Base-by-base conservation (phyloP, 2,329 filamentous ascomycete genomes). In the Fusarium verticillioides region DNA sequence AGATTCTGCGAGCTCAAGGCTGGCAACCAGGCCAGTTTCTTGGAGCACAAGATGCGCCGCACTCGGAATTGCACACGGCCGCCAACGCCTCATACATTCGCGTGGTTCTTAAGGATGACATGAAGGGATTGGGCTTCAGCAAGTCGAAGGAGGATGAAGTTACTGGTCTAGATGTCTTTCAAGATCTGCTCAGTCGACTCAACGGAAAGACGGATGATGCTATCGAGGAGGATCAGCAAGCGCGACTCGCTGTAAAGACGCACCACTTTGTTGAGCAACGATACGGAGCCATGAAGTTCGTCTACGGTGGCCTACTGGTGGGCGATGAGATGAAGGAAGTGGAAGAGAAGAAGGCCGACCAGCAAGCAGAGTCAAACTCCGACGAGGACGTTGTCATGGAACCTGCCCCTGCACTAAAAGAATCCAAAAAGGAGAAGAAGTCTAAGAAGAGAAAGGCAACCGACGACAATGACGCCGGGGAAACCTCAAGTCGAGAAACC, bases 21-120 rank as follows among this genome's bases (percentile, higher is more conserved):
- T 99, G 96, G 96, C 89, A 92, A 69, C 94, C 95, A 1, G 96
- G 96, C 40, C 88, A 92, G 74, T 93, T 90, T 60, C 89, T 99
- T 28, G 96, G 96, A 60, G 93, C 92, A 8, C 88, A 92, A 77
- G 87, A 95, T 80, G 91, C 94, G 12, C 83, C 90, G 0, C 95
- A 97, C 78, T 88, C 93, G 36, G 89, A 91, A 52, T 89, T 93
- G 70, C 93, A 95, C 82, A 95, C 93, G 28, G 89, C 91, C 7
- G 95, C 94, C 44, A 97, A 93, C 81, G 89, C 93, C 32, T 94
- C 94, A 7, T 94, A 97, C 80, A 96, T 98, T 77, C 92, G 93
- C 67, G 93, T 97, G 43, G 84, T 91, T 36, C 84, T 98, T 72
- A 97, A 97, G 79, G 95, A 98, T 79, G 95, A 98, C 81, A 97